Percentiles rank a stretch among this genome's conserved stretches.
These are phyloP conservation scores for Escovopsis sp. DNA, from an alignment of 2,329 filamentous ascomycete genomes.

Conservation along the genomic window DNA sequence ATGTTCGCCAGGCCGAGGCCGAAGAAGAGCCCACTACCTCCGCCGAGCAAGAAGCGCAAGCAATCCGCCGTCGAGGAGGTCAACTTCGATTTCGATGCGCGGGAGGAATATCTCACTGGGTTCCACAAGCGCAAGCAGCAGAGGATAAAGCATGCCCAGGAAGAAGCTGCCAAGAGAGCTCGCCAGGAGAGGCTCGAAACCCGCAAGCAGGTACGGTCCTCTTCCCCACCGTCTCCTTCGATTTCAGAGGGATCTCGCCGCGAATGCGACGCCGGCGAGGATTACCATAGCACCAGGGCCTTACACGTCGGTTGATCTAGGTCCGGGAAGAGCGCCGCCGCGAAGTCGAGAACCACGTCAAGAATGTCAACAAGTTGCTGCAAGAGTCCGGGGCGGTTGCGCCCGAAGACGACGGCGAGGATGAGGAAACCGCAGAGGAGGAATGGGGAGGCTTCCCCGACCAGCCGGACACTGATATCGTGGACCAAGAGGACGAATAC, in stretches of 20 bases:
- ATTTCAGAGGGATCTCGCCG: not conserved
- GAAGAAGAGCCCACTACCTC: conserved; percentile 42
- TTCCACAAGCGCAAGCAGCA: conserved; percentile 93
- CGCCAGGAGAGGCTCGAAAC: conserved; percentile 61
- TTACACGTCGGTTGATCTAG: conserved; percentile 30
- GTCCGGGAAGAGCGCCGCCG: conserved; percentile 68
- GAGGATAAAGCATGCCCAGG: conserved; percentile 71
- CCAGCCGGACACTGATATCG: conserved; percentile 28
- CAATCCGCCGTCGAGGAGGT: conserved; percentile 58
- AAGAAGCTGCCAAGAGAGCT: conserved; percentile 61
- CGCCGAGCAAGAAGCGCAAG: conserved; percentile 54
- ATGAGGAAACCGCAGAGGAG: conserved; percentile 24
- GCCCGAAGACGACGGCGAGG: conserved; percentile 15
- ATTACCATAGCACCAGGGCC: too few species aligned
- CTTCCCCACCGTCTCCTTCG: not conserved
- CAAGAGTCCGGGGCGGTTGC: conserved; percentile 38
- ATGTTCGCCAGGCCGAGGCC: conserved; percentile 44
- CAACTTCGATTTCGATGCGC: conserved; percentile 64
- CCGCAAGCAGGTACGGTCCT: conserved; percentile 53
- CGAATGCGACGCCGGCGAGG: not conserved
- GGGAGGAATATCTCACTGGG: conserved; percentile 80
- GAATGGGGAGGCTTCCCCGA: conserved; percentile 56
- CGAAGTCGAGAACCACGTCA: conserved; percentile 70
- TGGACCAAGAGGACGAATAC: conserved; percentile 84
- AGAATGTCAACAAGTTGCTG: conserved; percentile 58